A percentile compares a stretch with the other conserved stretches of the same genome.
Conservation (phyloP, 139 green algal species). For the Eudorina sp. region DNA sequence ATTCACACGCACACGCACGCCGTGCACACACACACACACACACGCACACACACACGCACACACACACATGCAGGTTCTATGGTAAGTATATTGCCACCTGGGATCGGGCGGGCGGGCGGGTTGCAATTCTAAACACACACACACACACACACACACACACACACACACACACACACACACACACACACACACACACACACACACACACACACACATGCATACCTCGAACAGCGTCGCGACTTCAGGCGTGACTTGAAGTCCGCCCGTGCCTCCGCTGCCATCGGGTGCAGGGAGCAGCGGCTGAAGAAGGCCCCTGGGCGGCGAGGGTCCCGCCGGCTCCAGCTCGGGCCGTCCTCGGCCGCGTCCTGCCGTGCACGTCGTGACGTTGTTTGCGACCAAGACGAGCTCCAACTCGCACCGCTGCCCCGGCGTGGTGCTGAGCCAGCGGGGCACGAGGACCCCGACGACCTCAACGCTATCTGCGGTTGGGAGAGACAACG, state of each 20-base stretch:
- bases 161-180: too few species aligned
- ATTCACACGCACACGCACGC: too few species aligned
- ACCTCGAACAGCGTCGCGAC: constrained; percentile 45
- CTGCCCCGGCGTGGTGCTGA: constrained; percentile 52
- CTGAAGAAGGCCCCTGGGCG: too few species aligned
- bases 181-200: too few species aligned
- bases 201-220: background rate
- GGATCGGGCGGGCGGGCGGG: too few species aligned
- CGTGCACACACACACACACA: too few species aligned
- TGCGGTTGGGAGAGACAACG: constrained; percentile 42
- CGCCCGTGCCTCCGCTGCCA: background rate
- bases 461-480: constrained; percentile 90
- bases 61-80: too few species aligned
- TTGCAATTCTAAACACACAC: too few species aligned
- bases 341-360: background rate
- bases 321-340: background rate
- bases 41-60: too few species aligned
- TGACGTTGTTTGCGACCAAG: constrained; percentile 67
- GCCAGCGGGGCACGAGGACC: constrained; percentile 78
- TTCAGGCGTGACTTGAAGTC: background rate
- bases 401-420: constrained; percentile 81
- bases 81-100: too few species aligned
- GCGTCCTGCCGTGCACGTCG: background rate
- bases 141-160: too few species aligned
- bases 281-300: background rate